A percentile compares a stretch with the other conserved stretches of the same genome.
Evolutionary conservation across 805 yeast genomes (phyloP).

Genomic region (Clavispora santaluciae): DNA sequence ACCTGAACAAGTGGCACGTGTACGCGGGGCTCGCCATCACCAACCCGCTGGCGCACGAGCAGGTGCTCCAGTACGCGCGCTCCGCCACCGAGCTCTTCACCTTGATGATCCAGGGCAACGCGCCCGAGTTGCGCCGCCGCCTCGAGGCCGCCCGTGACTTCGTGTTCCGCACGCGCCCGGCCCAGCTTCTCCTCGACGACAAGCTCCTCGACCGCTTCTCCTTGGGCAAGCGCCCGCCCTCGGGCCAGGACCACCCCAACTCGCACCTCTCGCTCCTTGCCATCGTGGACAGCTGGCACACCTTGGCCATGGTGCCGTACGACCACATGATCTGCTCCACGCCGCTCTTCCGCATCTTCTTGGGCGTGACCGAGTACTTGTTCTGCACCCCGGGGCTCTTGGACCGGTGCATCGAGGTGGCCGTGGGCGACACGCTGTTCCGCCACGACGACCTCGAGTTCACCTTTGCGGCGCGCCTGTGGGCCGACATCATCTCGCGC

Average conservation of each 20-base stretch:
- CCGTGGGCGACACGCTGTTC: conserved; percentile 60
- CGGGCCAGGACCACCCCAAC: conserved; percentile 60
- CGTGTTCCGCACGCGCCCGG: conserved; percentile 64
- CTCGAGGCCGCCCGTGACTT: conserved; percentile 61
- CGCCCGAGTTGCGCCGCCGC: conserved; percentile 53
- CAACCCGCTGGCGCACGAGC: conserved; percentile 90
- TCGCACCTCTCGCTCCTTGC: conserved; percentile 86
- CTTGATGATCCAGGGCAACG: conserved; percentile 69
- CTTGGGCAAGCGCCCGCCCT: conserved; percentile 65
- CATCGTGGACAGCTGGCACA: conserved; percentile 91
- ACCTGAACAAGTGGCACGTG: conserved; percentile 94
- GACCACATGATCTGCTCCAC: conserved; percentile 97
- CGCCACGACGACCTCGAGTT: conserved; percentile 90
- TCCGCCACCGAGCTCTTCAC: conserved; percentile 81
- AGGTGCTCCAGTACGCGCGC: conserved; percentile 82
- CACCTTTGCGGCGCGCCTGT: conserved; percentile 81
- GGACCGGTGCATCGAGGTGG: conserved; percentile 75
- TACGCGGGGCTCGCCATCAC: conserved; percentile 97
- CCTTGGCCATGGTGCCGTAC: conserved; percentile 81
- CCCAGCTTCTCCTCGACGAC: conserved; percentile 71
- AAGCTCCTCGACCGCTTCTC: conserved; percentile 74
- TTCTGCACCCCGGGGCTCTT: conserved; percentile 79
- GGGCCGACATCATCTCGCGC: conserved; percentile 77
- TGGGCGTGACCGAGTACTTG: conserved; percentile 90
- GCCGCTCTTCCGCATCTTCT: conserved; percentile 82